Base-by-base conservation (phyloP, 1,139 yeast genomes). In the Meyerozyma smithsonii region DNA sequence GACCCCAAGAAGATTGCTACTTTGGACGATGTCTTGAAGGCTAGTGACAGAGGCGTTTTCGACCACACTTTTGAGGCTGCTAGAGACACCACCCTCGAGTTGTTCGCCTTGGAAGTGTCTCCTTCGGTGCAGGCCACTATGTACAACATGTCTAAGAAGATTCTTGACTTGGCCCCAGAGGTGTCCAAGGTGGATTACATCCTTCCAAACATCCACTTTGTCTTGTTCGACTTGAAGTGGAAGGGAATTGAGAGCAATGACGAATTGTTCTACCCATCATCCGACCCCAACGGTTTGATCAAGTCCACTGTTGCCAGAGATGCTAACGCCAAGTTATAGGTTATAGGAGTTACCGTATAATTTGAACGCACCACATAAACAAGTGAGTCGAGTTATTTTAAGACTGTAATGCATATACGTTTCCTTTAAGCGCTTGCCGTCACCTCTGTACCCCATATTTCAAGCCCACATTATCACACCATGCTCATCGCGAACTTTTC, bases 101-200 rank as follows among this genome's bases (percentile, higher is more conserved):
- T 76, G 45, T 89, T 89, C 63, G 96, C 96, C 18, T 62, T 73
- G 40, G 96, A 89, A 62, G 81, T 86, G 63, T 86, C 96, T 8
- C 79, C 96, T 15, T 84, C 95, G 14, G 97, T 89, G 38, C 97
- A 89, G 69, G 96, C 95, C 34, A 89, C 96, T 46, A 88, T 88
- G 96, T 89, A 79, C 73, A 86, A 88, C 72, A 89, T 89, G 92
- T 74, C 87, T 32, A 72, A 77, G 46, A 79, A 79, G 48, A 87
- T 89, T 49, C 74, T 89, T 57, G 71, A 67, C 39, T 58, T 55
- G 39, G 82, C 77, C 43, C 71, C 80, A 5, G 72, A 71, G 46
- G 70, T 89, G 41, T 75, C 69, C 44, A 70, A 71, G 36, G 96
- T 88, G 34, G 64, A 81, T 40, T 89, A 86, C 62, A 66, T 75